phyloP scores from a whole-genome alignment of 2,329 filamentous ascomycete species.

The Didymosphaeria variabile region DNA sequence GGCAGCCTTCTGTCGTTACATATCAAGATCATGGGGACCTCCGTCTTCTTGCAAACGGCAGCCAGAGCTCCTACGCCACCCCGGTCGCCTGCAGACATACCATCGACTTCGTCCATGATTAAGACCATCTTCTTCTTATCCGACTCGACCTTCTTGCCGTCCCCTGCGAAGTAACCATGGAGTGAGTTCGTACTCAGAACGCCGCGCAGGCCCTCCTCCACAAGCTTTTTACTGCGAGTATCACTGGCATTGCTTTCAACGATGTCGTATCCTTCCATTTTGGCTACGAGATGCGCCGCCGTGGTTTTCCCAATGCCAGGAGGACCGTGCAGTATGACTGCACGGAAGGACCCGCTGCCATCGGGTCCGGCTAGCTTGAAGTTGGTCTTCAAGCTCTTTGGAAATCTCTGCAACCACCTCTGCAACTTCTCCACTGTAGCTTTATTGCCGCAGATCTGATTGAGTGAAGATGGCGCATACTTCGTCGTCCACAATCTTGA shows the following conservation, averaged over 20 bases:
- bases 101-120: constrained; percentile 99
- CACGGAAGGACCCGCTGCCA: constrained; percentile 81
- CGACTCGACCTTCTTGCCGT: constrained; percentile 80
- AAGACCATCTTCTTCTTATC: constrained; percentile 92
- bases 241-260: constrained; percentile 97
- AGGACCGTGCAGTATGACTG: constrained; percentile 94
- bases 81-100: constrained; percentile 96
- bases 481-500: constrained; percentile 84
- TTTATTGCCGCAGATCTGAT: constrained; percentile 96
- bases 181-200: constrained; percentile 94
- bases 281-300: constrained; percentile 91
- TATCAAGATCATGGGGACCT: constrained; percentile 94
- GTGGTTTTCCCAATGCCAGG: constrained; percentile 98
- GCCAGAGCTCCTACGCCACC: constrained; percentile 95
- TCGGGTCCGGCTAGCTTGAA: constrained; percentile 87
- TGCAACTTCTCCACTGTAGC: constrained; percentile 87
- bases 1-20: constrained; percentile 93
- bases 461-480: constrained; percentile 86
- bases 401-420: constrained; percentile 84
- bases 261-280: constrained; percentile 90
- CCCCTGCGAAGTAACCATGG: constrained; percentile 86
- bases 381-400: constrained; percentile 76
- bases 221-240: constrained; percentile 92
- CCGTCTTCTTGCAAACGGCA: constrained; percentile 93
- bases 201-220: constrained; percentile 87